Percentiles rank a stretch among this genome's conserved stretches.
Conservation (phyloP, 306 rosid genomes). For the Acacia melanoxylon region DNA sequence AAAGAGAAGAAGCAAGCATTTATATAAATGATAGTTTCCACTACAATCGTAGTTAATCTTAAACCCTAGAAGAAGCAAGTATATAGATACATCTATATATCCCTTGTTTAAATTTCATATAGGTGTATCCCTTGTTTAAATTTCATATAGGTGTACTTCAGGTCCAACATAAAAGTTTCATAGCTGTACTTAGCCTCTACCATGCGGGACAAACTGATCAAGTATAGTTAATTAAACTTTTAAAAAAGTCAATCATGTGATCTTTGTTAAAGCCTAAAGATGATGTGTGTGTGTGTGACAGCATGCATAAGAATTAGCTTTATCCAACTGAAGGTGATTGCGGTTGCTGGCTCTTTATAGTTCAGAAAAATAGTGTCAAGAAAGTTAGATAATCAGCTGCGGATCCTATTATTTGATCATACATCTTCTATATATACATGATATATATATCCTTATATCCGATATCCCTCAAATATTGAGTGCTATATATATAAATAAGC, state of each 20-base stretch:
- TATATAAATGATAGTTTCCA: background rate
- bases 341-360: background rate
- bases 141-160: background rate
- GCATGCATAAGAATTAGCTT: background rate
- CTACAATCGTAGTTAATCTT: background rate
- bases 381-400: background rate
- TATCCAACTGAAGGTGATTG: background rate
- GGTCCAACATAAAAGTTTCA: background rate
- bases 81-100: no score
- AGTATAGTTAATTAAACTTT: background rate
- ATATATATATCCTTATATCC: background rate
- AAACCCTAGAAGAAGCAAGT: background rate
- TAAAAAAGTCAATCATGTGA: background rate
- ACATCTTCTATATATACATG: background rate
- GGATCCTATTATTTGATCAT: background rate
- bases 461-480: background rate
- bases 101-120: background rate
- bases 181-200: background rate
- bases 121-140: background rate
- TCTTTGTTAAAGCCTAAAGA: background rate
- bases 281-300: background rate
- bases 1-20: background rate
- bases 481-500: background rate
- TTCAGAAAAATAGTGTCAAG: background rate
- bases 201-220: background rate